Base-by-base conservation (phyloP, 106 monocot species). In the Acorus gramineus region DNA sequence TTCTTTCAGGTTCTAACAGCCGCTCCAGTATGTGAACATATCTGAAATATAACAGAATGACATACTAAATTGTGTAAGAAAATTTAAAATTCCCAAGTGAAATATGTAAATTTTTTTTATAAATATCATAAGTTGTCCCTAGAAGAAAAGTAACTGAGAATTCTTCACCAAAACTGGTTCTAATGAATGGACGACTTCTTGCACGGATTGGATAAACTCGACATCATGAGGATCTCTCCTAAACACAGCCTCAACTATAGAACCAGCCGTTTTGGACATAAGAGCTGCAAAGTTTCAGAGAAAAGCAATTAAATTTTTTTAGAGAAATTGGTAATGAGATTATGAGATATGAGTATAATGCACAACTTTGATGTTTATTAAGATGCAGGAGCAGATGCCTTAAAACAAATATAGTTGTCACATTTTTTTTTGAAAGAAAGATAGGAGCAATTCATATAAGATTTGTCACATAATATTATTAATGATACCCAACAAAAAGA, bases 161-260 rank as follows among this genome's bases (percentile, higher is more conserved):
- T 85, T 92, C 73, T 98, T 98, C 71, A 80, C 57, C 61, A 98
- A 68, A 8, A 98, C 79, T 53, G 92, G 88, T 76, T 98, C 98
- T 66, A 98, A 46, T 42, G 92, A 98, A 79, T 92, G 88, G 69
- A 98, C 83, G 66, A 92, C 83, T 71, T 98, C 98, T 77, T 98
- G 98, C 47, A 98, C 85, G 61, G 85, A 92, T 61, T 98, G 98
- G 59, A 98, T 68, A 74, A 84, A 98, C 70, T 98, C 98, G 69
- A 84, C 65, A 76, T 98, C 98, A 74, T 86, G 85, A 62, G 98
- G 98, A 77, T 98, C 98, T 66, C 88, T 82, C 77, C 81, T 88
- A 52, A 98, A 54, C 5, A 91, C 76, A 47, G 85, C 81, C 75
- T 92, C 92, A 85, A 98, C 76, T 69, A 98, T 79, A 5, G 98